Evolutionary conservation across 2,329 filamentous ascomycete species (phyloP), one percentile per base, ranked within the genome.

Genomic region (Calonectria hongkongensis): DNA sequence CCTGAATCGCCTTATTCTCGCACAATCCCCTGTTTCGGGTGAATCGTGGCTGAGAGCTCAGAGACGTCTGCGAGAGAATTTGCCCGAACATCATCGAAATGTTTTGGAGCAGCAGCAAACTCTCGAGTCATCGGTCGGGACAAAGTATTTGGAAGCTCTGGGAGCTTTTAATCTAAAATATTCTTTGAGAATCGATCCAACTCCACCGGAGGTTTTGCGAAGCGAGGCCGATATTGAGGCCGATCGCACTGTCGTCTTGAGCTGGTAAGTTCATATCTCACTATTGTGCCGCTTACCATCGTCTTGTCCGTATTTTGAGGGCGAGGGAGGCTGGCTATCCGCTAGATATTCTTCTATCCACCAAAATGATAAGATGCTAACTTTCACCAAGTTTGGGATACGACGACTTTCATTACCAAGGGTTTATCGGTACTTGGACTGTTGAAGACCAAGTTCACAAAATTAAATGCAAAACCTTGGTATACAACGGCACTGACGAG

Each of bases 41-140:
- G 30, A 56, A 36, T 56, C 51, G 18, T 56, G 51, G 51, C 51
- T 56, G 30, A 36, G 51, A 18, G 6, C 51, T 56, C 51, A 56
- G 30, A 36, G 10, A 7, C 30, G 51, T 2, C 12, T 56, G 0
- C 51, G 51, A 36, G 51, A 39, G 1, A 21, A 16, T 2, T 21
- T 56, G 51, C 51, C 51, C 3, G 51, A 56, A 28, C 51, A 28
- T 21, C 13, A 56, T 39, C 51, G 51, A 1, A 8, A 3, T 39
- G n/a, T 25, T 36, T 25, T 56, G 5, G 25, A 7, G 30, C 13
- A 36, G 15, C 51, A 36, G n/a, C 51, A 56, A n/a, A 39, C 30
- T 8, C 33, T 56, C 15, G 51, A 56, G 4, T 56, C 51, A 3
- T 56, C 51, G 5, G 9, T 36, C 16, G 51, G 5, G 13, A 13